phyloP scores from a whole-genome alignment of 306 rosid species.

The Dryas drummondii region DNA sequence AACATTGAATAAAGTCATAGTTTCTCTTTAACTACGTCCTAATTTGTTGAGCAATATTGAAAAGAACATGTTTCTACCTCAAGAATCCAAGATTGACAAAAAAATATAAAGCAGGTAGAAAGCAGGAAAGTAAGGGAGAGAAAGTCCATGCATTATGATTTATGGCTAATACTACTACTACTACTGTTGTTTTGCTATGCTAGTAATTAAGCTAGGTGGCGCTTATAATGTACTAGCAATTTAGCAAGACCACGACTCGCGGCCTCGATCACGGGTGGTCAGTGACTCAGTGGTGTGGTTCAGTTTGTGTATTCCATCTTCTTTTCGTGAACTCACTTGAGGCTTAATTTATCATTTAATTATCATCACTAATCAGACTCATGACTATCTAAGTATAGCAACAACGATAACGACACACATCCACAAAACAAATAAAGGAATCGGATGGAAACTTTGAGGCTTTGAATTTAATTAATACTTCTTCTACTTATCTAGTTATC shows the following conservation, averaged over 20 bases:
- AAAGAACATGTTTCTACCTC: conserved; percentile 13
- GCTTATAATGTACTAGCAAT: too few species aligned
- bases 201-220: too few species aligned
- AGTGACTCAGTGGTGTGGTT: neutral
- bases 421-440: neutral
- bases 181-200: neutral
- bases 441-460: neutral
- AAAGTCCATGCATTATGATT: neutral
- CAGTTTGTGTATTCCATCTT: neutral
- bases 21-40: neutral
- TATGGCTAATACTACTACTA: neutral
- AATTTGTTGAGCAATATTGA: neutral
- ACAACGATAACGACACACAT: conserved; percentile 1
- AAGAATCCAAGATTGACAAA: neutral
- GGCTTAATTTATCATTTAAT: too few species aligned
- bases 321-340: neutral
- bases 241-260: too few species aligned
- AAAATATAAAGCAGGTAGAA: neutral
- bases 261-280: neutral
- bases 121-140: neutral
- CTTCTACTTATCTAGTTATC: neutral
- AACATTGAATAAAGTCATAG: neutral
- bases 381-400: neutral
- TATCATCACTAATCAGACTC: neutral
- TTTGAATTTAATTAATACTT: neutral